Evolutionary conservation across 257 asterid genomes (phyloP).

Genomic region (Anisodus tanguticus): DNA sequence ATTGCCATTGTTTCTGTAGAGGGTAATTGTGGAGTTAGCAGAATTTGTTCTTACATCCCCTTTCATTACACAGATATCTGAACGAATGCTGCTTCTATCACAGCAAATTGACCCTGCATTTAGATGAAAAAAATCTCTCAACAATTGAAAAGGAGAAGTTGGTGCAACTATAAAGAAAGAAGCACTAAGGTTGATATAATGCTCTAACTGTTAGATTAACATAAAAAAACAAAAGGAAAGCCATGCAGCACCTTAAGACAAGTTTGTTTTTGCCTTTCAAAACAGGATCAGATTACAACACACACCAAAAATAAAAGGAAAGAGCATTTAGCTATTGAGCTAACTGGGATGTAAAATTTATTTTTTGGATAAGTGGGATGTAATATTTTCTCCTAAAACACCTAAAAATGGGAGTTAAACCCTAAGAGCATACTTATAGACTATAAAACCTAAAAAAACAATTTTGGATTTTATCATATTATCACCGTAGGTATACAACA

Average conservation of each 20-base stretch:
- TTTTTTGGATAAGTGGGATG: no score
- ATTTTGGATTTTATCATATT: no score
- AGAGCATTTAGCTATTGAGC: no score
- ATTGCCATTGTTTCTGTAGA: constrained; percentile 35
- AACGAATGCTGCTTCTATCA: constrained; percentile 61
- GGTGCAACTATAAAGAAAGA: background rate
- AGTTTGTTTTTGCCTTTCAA: background rate
- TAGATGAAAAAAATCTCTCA: background rate
- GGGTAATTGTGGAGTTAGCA: constrained; percentile 45
- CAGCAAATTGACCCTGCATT: constrained; percentile 66
- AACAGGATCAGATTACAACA: background rate
- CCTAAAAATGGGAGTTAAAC: no score
- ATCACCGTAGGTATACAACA: no score
- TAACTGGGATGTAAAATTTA: no score
- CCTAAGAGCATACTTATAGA: background rate
- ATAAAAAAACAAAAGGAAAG: background rate
- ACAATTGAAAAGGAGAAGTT: background rate
- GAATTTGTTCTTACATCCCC: constrained; percentile 65
- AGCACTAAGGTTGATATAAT: background rate
- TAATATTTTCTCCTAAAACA: no score
- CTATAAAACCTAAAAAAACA: background rate
- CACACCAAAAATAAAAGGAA: background rate
- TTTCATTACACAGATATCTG: constrained; percentile 66
- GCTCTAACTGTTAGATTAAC: background rate
- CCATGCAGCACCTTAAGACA: background rate